Evolutionary conservation across 345 rosid genomes (phyloP), one percentile per base, ranked within the genome.

Genomic region (Durio zibethinus): DNA sequence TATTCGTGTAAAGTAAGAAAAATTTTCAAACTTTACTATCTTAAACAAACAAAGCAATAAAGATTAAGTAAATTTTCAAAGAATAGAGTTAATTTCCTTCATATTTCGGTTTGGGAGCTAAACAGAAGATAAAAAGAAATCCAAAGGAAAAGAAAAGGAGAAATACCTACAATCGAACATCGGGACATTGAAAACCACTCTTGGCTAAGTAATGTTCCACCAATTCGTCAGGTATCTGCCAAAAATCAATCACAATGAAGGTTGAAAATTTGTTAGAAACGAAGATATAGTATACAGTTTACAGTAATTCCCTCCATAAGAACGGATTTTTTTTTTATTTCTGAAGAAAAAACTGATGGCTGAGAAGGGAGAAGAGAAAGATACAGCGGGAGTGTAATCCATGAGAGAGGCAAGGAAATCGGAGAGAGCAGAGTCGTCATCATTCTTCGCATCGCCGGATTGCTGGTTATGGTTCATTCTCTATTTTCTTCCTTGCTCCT

Each of bases 161-260:
- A 76, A 83, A 80, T 84, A 91, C 97, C 91, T 89, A 95, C 98
- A 95, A 80, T 90, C 99, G 89, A 76, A 92, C 94, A 79, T 93
- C 97, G 23, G 99, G 99, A 81, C 92, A 90, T 77, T 95, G 99
- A 77, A 95, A 93, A 38, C 99, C 99, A 80, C 99, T 95, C 86
- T 88, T 95, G n/a, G 91, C 97, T 77, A 95, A 79, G 86, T 90
- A 95, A 83, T 92, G 93, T 88, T 96, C 98, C 75, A 93, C 99
- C 84, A 96, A 80, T 79, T 93, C 98, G 76, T 96, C 99, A 31
- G 97, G 99, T 82, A 93, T 93, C 99, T 96, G 88, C 52, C 45
- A 23, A 42, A 25, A 4, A 40, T 2, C 21, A 79, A 56, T 71
- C 43, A 52, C 4, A 80, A 2, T 6, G 61, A 79, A 43, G n/a